These are phyloP conservation scores for Paecilomyces sp. DNA, from an alignment of 2,329 filamentous ascomycete genomes.

Conservation along the genomic window DNA sequence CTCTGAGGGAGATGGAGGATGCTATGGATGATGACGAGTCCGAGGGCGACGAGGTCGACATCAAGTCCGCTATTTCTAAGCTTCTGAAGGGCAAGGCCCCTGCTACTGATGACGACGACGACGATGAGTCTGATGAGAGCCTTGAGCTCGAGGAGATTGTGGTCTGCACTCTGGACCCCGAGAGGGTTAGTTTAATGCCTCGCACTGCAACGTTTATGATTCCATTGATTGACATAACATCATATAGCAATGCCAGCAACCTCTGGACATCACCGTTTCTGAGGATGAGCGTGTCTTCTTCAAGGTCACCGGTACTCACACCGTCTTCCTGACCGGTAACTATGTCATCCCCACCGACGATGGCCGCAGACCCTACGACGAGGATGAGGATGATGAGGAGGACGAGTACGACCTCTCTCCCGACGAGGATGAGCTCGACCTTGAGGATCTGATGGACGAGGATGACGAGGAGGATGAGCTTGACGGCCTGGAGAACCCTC, in stretches of 20 bases:
- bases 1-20: slow-evolving; percentile 69
- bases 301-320: slow-evolving; percentile 81
- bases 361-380: slow-evolving; percentile 33
- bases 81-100: slow-evolving; percentile 63
- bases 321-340: slow-evolving; percentile 90
- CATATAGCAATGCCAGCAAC: slow-evolving; percentile 80
- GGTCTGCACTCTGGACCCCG: slow-evolving; percentile 89
- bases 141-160: slow-evolving; percentile 80
- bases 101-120: slow-evolving; percentile 57
- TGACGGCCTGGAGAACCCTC: slow-evolving; percentile 69
- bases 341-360: slow-evolving; percentile 69
- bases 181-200: slow-evolving; percentile 58
- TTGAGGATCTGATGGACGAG: slow-evolving; percentile 44
- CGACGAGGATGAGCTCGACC: slow-evolving; percentile 68
- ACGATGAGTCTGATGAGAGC: slow-evolving; percentile 51
- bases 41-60: slow-evolving; percentile 58
- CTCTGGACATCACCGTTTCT: slow-evolving; percentile 84
- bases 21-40: slow-evolving; percentile 52
- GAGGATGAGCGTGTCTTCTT: slow-evolving; percentile 91
- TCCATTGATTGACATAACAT: slow-evolving; percentile 3
- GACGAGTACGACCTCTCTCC: slow-evolving; percentile 76
- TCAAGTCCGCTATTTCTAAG: slow-evolving; percentile 45
- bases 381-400: slow-evolving; percentile 58
- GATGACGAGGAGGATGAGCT: slow-evolving; percentile 68
- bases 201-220: neutral